Conservation (phyloP, 257 asterid species). For the Jaltomata sinuosa region DNA sequence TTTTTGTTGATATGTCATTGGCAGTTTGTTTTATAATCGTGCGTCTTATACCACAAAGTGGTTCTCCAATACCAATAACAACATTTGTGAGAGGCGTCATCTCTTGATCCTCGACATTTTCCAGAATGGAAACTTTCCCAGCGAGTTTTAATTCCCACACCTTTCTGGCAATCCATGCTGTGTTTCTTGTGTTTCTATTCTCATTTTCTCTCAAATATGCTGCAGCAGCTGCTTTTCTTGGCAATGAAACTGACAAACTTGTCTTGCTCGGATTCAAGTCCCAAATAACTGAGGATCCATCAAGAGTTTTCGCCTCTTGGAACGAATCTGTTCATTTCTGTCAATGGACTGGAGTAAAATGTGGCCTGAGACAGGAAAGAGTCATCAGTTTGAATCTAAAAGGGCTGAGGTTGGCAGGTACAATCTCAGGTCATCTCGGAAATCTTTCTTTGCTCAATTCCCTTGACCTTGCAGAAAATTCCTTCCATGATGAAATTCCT, state of each 20-base stretch:
- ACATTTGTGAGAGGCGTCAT: background rate
- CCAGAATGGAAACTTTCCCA: constrained; percentile 9
- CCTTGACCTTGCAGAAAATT: constrained; percentile 32
- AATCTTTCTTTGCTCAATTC: constrained; percentile 25
- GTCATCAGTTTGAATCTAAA: constrained; percentile 28
- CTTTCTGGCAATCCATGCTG: background rate
- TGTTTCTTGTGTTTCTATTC: background rate
- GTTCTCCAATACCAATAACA: background rate
- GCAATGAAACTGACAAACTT: constrained; percentile 22
- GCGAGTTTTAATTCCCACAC: background rate
- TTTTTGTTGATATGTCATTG: background rate
- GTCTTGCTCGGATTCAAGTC: constrained; percentile 39
- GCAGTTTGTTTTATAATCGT: background rate
- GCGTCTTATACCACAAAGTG: background rate
- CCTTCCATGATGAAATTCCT: constrained; percentile 24
- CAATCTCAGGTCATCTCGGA: constrained; percentile 25
- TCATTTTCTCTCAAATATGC: constrained; percentile 6
- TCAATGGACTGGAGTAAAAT: constrained; percentile 36
- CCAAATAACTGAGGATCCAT: constrained; percentile 32
- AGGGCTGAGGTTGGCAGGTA: constrained; percentile 20
- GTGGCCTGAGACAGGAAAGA: constrained; percentile 10
- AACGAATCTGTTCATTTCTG: constrained; percentile 23
- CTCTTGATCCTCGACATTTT: background rate
- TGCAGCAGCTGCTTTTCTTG: constrained; percentile 9
- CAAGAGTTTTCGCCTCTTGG: constrained; percentile 24